A percentile compares a stretch with the other conserved stretches of the same genome.
These are phyloP conservation scores for Liquidambar formosana DNA, from an alignment of 164 flowering plant genomes.

Conservation along the genomic window DNA sequence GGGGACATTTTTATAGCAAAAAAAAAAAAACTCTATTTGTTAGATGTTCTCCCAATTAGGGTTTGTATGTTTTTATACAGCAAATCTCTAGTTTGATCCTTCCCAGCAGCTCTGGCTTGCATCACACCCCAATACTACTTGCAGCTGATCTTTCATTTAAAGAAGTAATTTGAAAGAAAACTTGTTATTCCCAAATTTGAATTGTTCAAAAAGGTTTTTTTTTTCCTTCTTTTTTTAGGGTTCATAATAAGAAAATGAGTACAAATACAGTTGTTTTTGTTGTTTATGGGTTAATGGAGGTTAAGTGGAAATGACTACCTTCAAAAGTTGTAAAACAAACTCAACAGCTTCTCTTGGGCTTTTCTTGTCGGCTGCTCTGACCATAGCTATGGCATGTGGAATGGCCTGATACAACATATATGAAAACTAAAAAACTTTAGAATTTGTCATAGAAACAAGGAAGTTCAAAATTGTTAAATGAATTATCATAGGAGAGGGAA, in stretches of 20 bases:
- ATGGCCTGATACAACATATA: slow-evolving; percentile 53
- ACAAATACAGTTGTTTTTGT: neutral
- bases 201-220: neutral
- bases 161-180: neutral
- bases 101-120: no score
- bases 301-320: slow-evolving; percentile 43
- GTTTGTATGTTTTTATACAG: no score
- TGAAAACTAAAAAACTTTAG: neutral
- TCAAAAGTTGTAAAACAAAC: slow-evolving; percentile 82
- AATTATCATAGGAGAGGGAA: no score
- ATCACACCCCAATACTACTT: no score
- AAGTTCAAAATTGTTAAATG: neutral
- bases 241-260: neutral
- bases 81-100: no score
- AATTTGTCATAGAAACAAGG: neutral
- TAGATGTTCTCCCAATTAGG: no score
- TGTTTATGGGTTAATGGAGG: neutral
- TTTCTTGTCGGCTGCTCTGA: slow-evolving; percentile 71
- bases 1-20: no score
- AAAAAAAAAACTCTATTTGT: no score
- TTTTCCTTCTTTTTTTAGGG: no score
- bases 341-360: slow-evolving; percentile 99
- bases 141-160: neutral
- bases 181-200: neutral
- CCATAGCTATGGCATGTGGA: slow-evolving; percentile 90